Conservation (phyloP, 2,329 filamentous ascomycete genomes). For the Chrysoporthe puriensis region DNA sequence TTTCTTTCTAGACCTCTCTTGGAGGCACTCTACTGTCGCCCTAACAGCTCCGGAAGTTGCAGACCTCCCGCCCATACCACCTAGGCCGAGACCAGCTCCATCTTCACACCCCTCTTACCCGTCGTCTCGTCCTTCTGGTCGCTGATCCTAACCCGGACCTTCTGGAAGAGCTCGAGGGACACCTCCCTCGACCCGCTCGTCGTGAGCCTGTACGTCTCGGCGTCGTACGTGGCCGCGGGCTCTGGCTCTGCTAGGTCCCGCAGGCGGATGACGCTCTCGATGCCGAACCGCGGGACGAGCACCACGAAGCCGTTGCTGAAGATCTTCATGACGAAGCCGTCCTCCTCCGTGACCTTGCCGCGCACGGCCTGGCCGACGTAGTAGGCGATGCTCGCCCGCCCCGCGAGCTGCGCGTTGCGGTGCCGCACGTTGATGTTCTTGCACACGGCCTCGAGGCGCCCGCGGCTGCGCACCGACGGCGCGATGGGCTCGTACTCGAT, state of each 20-base stretch:
- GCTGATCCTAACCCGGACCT: constrained; percentile 84
- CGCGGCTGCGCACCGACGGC: constrained; percentile 76
- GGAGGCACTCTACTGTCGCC: not conserved
- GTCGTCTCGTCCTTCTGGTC: constrained; percentile 94
- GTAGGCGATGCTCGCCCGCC: constrained; percentile 92
- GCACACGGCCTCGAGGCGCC: constrained; percentile 89
- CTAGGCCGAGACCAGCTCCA: constrained; percentile 61
- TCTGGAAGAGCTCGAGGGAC: constrained; percentile 84
- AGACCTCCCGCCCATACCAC: too few species aligned
- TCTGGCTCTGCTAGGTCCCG: constrained; percentile 79
- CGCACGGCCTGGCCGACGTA: constrained; percentile 97
- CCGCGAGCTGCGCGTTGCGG: constrained; percentile 94
- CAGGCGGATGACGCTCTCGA: constrained; percentile 87
- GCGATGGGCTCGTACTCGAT: constrained; percentile 92
- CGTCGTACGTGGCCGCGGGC: constrained; percentile 81
- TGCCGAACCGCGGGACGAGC: constrained; percentile 92
- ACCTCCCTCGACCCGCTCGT: constrained; percentile 59
- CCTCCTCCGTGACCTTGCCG: constrained; percentile 74
- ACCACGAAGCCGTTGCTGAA: constrained; percentile 98
- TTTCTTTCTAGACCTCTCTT: not conserved
- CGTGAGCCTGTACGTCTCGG: constrained; percentile 79
- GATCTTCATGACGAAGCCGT: constrained; percentile 94
- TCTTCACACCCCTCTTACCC: constrained; percentile 90
- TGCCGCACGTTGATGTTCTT: constrained; percentile 98
- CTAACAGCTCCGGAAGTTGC: not conserved